Conservation (phyloP, 176 grass and related monocot genomes). For the Carex myosuroides region DNA sequence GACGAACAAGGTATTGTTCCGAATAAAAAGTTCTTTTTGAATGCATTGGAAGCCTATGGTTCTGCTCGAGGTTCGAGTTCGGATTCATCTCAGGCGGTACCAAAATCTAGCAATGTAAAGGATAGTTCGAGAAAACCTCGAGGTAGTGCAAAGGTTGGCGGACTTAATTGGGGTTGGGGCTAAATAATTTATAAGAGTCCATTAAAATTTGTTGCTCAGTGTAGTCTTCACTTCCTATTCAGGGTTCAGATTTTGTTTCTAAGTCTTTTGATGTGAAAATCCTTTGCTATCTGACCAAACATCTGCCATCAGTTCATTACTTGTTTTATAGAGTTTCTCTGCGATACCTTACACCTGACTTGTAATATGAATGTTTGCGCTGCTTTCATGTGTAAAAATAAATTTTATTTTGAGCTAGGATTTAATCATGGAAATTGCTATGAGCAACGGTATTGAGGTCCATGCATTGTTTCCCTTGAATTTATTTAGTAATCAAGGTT, state of each 20-base stretch:
- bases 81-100: not conserved
- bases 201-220: not conserved
- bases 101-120: constrained; percentile 17
- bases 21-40: constrained; percentile 84
- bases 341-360: not conserved
- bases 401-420: not conserved
- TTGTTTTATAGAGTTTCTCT: not conserved
- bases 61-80: constrained; percentile 16
- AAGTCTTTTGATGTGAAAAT: not conserved
- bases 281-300: not conserved
- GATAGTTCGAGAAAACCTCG: constrained; percentile 27
- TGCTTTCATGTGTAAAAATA: not conserved
- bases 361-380: not conserved
- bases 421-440: not conserved
- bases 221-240: too few species aligned
- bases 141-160: constrained; percentile 11
- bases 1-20: constrained; percentile 69
- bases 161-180: constrained; percentile 11
- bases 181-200: not conserved
- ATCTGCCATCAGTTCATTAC: not conserved
- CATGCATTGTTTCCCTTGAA: not conserved
- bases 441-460: not conserved
- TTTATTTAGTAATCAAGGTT: not conserved
- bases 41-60: constrained; percentile 69
- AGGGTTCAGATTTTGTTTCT: too few species aligned